Conservation (phyloP, 768 basidiomycete species). For the Termitomyces sp. region DNA sequence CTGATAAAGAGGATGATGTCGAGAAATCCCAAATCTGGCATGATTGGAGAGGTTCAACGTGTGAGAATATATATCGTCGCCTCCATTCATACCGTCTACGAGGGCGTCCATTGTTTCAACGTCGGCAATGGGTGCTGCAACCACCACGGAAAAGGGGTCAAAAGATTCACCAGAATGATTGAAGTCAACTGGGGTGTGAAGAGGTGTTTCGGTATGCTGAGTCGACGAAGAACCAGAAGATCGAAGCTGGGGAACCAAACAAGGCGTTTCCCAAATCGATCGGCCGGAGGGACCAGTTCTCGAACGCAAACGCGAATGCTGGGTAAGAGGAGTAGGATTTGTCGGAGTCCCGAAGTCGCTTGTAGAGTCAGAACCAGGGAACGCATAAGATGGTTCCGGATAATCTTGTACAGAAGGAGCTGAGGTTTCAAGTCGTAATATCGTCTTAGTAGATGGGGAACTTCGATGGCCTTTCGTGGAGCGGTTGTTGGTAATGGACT, state of each 20-base stretch:
- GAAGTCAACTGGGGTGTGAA: conserved; percentile 60
- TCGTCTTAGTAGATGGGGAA: conserved; percentile 20
- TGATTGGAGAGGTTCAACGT: conserved; percentile 38
- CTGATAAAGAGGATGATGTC: conserved; percentile 72
- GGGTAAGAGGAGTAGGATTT: conserved; percentile 23
- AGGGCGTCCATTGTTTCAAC: conserved; percentile 87
- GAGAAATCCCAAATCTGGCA: conserved; percentile 49
- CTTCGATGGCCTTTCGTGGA: conserved; percentile 17
- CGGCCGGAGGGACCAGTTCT: conserved; percentile 53
- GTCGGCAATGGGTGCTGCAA: conserved; percentile 71
- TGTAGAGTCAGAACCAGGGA: conserved; percentile 33
- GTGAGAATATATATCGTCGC: conserved; percentile 45
- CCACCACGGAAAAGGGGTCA: conserved; percentile 57
- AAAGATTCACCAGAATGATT: conserved; percentile 33
- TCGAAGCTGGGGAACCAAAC: conserved; percentile 46
- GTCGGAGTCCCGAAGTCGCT: conserved; percentile 22
- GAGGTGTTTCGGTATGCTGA: conserved; percentile 64
- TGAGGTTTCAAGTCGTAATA: conserved; percentile 4
- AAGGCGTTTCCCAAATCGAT: conserved; percentile 36
- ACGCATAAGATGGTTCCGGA: conserved; percentile 30
- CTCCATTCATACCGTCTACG: conserved; percentile 86
- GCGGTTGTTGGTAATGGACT: conserved; percentile 27
- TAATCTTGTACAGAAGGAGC: conserved; percentile 8
- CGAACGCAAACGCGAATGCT: conserved; percentile 44
- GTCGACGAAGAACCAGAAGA: conserved; percentile 67